Base-by-base conservation (phyloP, 495 filamentous ascomycete genomes). In the Terfezia claveryi region DNA sequence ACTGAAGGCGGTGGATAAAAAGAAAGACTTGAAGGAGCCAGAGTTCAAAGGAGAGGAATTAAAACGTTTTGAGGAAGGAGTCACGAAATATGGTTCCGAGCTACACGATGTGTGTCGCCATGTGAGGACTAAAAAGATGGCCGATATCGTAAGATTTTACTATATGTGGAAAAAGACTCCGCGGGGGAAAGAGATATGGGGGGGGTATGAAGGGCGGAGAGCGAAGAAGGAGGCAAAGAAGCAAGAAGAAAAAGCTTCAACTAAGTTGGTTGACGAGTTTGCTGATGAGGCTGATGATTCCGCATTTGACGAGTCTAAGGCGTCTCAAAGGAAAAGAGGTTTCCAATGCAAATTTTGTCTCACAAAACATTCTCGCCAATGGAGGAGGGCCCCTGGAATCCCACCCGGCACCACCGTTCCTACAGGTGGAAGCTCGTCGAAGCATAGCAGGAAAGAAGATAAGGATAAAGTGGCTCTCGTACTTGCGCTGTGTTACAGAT, bases 161-260 rank as follows among this genome's bases (percentile, higher is more conserved):
- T 96, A 96, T 67, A 83, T 83, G 61, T 99, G 92, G 92, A 99
- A 99, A 72, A 95, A 95, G 67, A 87, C 87, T 0, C 77, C 82
- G 1, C 75, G 79, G 50, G 91, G 92, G 32, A 79, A 76, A 61
- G 77, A 87, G 61, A 76, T 99, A 27, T 96, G 92, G 92, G 85
- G 83, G 37, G 81, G 77, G 53, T 94, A 83, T 56, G 81, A 85
- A 56, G 85, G 82, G 6, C 73, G 91, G 23, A 89, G 87, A 60
- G 82, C 82, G 32, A 91, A 89, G 67, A 94, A 92, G 65, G 83
- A 91, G 62, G 81, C 78, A 16, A 79, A 75, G 58, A 57, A 71
- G 49, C 78, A 75, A 57, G 73, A 76, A 55, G 79, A 80, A 17
- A 76, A 78, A 57, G 73, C 73, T 7, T 73, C 80, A 49, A 76